phyloP scores from a whole-genome alignment of 139 green algal genomes.

The Chlamydomonas incerta region DNA sequence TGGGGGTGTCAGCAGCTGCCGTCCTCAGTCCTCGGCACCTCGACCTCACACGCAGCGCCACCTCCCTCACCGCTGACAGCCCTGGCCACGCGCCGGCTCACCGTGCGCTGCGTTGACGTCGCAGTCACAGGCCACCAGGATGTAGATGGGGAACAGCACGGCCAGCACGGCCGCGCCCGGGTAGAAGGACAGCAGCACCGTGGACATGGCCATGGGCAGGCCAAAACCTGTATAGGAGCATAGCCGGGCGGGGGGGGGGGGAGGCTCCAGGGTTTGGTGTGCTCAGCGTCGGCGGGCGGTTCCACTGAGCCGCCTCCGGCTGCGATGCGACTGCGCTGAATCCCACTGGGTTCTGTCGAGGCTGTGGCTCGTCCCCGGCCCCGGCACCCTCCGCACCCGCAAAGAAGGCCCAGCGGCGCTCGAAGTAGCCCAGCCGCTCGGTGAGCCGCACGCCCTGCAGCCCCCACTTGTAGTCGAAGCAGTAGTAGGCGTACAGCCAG shows the following conservation, averaged over 20 bases:
- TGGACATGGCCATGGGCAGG: conserved; percentile 60
- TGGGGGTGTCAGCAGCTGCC: too few relatives aligned
- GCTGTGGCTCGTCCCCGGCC: too few relatives aligned
- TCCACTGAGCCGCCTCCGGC: too few relatives aligned
- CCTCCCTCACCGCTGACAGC: too few relatives aligned
- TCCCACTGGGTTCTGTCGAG: too few relatives aligned
- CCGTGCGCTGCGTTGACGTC: conserved; percentile 48
- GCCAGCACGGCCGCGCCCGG: conserved; percentile 66
- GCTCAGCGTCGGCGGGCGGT: too few relatives aligned
- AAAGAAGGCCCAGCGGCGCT: conserved; percentile 87
- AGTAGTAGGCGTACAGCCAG: conserved; percentile 90
- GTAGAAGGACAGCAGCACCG: conserved; percentile 68
- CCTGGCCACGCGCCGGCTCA: too few relatives aligned
- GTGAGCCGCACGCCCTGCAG: conserved; percentile 68
- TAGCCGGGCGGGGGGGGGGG: neutral
- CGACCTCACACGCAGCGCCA: too few relatives aligned
- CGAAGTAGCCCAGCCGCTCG: conserved; percentile 75
- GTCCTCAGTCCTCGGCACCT: too few relatives aligned
- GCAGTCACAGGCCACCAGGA: conserved; percentile 72
- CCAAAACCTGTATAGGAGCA: conserved; percentile 67
- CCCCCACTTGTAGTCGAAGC: conserved; percentile 88
- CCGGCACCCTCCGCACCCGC: conserved; percentile 17
- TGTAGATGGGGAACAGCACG: conserved; percentile 76
- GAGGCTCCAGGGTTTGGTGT: too few relatives aligned
- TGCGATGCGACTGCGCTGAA: too few relatives aligned